Base-by-base conservation (phyloP, 345 rosid species). In the Bruguiera gymnorhiza region DNA sequence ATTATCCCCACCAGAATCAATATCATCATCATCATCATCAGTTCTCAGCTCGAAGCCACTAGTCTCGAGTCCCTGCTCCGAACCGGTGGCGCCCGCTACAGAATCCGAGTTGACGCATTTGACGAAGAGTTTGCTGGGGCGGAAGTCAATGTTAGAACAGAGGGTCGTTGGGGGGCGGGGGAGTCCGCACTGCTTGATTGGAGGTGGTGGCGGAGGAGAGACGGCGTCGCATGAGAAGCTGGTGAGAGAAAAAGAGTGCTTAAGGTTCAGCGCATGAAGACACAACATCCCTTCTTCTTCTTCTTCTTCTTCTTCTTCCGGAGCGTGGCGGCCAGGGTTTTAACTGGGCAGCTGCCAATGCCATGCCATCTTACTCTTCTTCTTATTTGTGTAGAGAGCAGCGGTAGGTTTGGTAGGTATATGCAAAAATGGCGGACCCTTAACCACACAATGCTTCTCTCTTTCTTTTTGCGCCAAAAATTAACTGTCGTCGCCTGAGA, bases 401-500 rank as follows among this genome's bases (percentile, higher is more conserved):
- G 24, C 24, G 24, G 24, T 24, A 24, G 29, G 29, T 27, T 27
- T 27, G 2, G 29, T 27, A 27, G 29, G 29, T 2, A 1, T 27
- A 27, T 27, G 29, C 29, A 27, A 27, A 27, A 27, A 27, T 27
- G 29, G 29, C 29, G 24, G 24, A 24, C 24, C 24, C 24, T 24
- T 24, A 24, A 24, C 24, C 24, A 24, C 24, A 24, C 24, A 24
- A 24, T 24, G 24, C 24, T 24, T 24, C 24, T 24, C 24, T 24
- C 24, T 24, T 24, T 24, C 24, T 24, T 27, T 27, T 27, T 27
- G 29, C 2, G 29, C 29, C 29, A 27, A 27, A 27, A 27, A 1
- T 27, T 27, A 27, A 27, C 29, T 2, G 29, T 1, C 88, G 86
- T 75, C 91, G 85, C 88, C 90, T 82, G 83, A 84, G 85, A 84